A percentile compares a stretch with the other conserved stretches of the same genome.
These are phyloP conservation scores for Clonostachys sp. DNA, from an alignment of 2,329 filamentous ascomycete species.

Conservation along the genomic window DNA sequence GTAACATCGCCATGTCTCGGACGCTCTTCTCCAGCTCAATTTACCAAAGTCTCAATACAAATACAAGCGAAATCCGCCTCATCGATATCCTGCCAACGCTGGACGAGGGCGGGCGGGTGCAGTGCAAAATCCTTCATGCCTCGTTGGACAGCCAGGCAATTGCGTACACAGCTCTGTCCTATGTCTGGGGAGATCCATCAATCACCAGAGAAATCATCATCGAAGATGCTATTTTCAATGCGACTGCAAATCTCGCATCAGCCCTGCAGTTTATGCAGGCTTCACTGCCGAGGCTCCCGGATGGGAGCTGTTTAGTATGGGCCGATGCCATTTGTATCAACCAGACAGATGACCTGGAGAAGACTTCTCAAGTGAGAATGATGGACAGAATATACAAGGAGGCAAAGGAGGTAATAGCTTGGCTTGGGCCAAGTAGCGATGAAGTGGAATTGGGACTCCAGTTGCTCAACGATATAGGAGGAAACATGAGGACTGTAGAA, in stretches of 20 bases:
- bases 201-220: background rate
- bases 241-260: background rate
- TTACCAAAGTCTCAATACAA: too few species aligned
- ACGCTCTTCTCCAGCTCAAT: too few species aligned
- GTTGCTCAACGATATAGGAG: too few species aligned
- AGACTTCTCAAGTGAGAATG: constrained; percentile 2
- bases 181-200: background rate
- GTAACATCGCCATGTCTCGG: too few species aligned
- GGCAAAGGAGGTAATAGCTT: constrained; percentile 4
- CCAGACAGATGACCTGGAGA: constrained; percentile 3
- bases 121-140: too few species aligned
- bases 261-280: background rate
- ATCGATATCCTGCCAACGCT: too few species aligned
- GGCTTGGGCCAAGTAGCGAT: constrained; percentile 3
- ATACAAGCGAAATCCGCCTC: too few species aligned
- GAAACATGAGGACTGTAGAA: too few species aligned
- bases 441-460: background rate
- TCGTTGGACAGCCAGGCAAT: too few species aligned
- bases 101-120: too few species aligned
- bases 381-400: constrained; percentile 5
- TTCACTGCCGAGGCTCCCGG: too few species aligned
- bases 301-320: background rate
- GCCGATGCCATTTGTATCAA: constrained; percentile 8
- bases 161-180: background rate
- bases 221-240: background rate